Evolutionary conservation across 1,284 basidiomycete genomes (phyloP), one percentile per base, ranked within the genome.

Genomic region (Cutaneotrichosporon daszewskae): DNA sequence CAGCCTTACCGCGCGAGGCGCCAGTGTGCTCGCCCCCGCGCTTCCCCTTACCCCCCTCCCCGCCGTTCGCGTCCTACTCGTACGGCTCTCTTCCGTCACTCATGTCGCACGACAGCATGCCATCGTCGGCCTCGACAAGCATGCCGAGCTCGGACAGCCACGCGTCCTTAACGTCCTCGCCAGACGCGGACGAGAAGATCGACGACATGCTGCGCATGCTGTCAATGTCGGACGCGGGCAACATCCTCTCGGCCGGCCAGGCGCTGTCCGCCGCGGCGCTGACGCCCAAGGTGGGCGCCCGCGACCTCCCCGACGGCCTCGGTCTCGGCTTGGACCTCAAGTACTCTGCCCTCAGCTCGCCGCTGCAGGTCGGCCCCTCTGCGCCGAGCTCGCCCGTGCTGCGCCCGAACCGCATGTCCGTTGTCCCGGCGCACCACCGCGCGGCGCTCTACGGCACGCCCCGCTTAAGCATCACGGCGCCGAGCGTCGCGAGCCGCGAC

Each of bases 51-150:
- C 50, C 62, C 24, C 51, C 57, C 5, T 38, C 49, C n/a, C 48
- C 56, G 20, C 41, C 40, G 5, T 49, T 43, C 40, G 29, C 16
- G 28, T 31, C 28, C 28, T n/a, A n/a, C 32, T 62, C 64, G 20
- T 64, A 59, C 45, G 46, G 55, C 2, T 68, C 66, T 3, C 57
- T 66, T 32, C 64, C 64, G 1, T 67, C 65, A 7, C 40, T 60
- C 14, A n/a, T 61, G 54, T 29, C 63, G 54, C 33, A 60, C 56
- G 18, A 59, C 53, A 22, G 60, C 58, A 47, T 62, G 32, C 53
- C 53, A 5, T 59, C 60, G 46, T 23, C 62, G 61, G 29, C 37
- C 47, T 49, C 45, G 27, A 40, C 19, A 5, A 45, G 45, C 24
- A 36, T 24, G 11, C 29, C 41, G 24, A 47, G 43, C 5, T 50